Conservation (phyloP, 1,284 basidiomycete genomes). For the Pseudomicrostroma phylloplanum region DNA sequence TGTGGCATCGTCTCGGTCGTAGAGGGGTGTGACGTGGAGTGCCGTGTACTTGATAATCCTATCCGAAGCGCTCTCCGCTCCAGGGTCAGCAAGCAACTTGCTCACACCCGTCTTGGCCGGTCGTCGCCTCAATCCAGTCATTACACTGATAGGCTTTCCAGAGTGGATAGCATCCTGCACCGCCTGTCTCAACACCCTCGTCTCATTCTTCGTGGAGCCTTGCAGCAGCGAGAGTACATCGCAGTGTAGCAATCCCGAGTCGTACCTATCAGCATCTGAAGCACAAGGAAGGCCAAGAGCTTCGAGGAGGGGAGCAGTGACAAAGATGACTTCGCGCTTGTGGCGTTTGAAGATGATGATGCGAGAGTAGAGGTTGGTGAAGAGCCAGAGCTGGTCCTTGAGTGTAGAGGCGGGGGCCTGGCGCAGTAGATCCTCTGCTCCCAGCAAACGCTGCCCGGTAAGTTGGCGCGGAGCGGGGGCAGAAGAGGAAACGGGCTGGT, state of each 20-base stretch:
- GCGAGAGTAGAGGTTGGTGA: constrained; percentile 15
- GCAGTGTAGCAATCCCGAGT: constrained; percentile 11
- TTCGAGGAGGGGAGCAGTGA: constrained; percentile 11
- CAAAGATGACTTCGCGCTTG: constrained; percentile 22
- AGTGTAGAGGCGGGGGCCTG: constrained; percentile 11
- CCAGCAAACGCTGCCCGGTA: constrained; percentile 8
- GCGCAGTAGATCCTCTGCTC: constrained; percentile 8
- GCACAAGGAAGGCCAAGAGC: constrained; percentile 13
- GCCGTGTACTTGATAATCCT: constrained; percentile 11
- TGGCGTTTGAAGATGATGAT: constrained; percentile 19
- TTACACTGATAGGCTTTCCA: constrained; percentile 9
- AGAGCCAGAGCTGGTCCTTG: constrained; percentile 21
- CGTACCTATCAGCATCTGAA: constrained; percentile 8
- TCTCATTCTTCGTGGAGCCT: constrained; percentile 11
- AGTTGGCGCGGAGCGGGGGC: not conserved
- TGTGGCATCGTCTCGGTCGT: constrained; percentile 15
- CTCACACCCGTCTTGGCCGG: not conserved
- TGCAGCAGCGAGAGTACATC: constrained; percentile 11
- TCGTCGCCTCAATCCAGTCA: constrained; percentile 2
- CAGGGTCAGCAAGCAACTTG: not conserved
- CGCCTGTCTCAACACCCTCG: constrained; percentile 1
- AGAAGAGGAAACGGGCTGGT: too few relatives aligned
- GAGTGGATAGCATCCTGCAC: constrained; percentile 10
- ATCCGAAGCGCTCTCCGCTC: not conserved
- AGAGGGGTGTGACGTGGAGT: constrained; percentile 14